Evolutionary conservation across 1,284 basidiomycete genomes (phyloP), one percentile per base, ranked within the genome.

Genomic region (Microbotryum silenes-acaulis): DNA sequence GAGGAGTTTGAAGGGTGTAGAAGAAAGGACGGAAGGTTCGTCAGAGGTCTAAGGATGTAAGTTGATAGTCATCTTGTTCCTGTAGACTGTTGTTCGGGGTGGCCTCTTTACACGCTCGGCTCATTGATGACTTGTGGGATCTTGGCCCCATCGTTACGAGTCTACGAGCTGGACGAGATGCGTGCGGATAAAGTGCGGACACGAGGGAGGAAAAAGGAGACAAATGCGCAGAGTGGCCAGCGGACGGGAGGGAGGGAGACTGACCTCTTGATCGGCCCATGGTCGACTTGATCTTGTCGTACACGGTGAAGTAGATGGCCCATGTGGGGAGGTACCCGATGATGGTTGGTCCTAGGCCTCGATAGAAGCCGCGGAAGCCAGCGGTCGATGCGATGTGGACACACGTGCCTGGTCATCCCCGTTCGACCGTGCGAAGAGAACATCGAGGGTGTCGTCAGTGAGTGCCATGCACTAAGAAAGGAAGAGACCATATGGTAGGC

Each of bases 271-370:
- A 52, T 55, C 48, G 63, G 75, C 6, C 88, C 72, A 92, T 85
- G 44, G 80, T 77, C 27, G 83, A 83, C 80, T 96, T 96, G 76
- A 92, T 88, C 63, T 87, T 84, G 77, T 97, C 92, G 77, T 96
- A 96, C 21, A 97, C 89, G n/a, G 90, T 85, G 75, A 97, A 97
- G 76, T 96, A 97, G 70, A 97, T 97, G 29, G 91, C 92, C 92
- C 92, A 96, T 10, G 92, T 97, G 27, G 92, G 92, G 47, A 97
- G 82, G 77, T 97, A 96, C 8, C 92, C 92, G 6, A 92, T 82
- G 62, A 97, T 83, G 16, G 92, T 97, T n/a, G 92, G 93, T 10
- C 92, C 92, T 29, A 97, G 81, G 16, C 93, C 92, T 49, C 92
- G 84, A 77, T 97, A 97, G 65, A 96, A 80, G 16, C 93, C 92